Conservation (phyloP, 2,329 filamentous ascomycete species). For the Apiospora malaysiana region DNA sequence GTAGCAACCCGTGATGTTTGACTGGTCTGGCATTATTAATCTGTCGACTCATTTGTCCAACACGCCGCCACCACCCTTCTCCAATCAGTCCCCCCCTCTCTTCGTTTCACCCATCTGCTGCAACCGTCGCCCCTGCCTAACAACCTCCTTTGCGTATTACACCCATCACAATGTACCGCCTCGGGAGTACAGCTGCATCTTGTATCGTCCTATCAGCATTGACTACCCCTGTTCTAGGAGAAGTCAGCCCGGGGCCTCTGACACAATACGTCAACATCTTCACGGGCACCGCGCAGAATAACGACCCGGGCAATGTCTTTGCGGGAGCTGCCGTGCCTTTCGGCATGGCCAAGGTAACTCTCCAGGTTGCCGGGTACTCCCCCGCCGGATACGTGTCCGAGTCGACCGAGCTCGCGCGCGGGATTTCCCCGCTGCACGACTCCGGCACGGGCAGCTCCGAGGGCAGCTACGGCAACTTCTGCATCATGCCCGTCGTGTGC, state of each 20-base stretch:
- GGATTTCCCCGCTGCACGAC: constrained; percentile 12
- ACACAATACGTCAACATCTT: constrained; percentile 18
- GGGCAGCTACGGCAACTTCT: constrained; percentile 19
- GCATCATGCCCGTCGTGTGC: constrained; percentile 19
- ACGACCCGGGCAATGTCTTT: constrained; percentile 12
- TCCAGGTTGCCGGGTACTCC: constrained; percentile 6
- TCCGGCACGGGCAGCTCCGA: constrained; percentile 19
- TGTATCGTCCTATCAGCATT: background rate
- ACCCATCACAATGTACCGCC: background rate
- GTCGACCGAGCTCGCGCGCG: constrained; percentile 9
- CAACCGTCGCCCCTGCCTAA: background rate
- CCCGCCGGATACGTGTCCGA: constrained; percentile 18
- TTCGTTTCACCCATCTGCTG: background rate
- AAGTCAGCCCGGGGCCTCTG: background rate
- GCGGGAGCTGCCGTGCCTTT: constrained; percentile 8
- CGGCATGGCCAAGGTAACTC: constrained; percentile 8
- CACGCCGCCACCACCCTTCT: background rate
- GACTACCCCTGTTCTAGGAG: background rate
- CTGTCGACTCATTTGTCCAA: background rate
- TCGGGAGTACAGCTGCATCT: background rate
- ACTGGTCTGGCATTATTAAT: background rate
- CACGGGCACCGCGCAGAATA: constrained; percentile 18
- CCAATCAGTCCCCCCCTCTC: background rate
- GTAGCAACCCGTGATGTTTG: background rate
- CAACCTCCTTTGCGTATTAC: background rate